Evolutionary conservation across 495 filamentous ascomycete species (phyloP).

Genomic region (Aspergillus coremiiformis): DNA sequence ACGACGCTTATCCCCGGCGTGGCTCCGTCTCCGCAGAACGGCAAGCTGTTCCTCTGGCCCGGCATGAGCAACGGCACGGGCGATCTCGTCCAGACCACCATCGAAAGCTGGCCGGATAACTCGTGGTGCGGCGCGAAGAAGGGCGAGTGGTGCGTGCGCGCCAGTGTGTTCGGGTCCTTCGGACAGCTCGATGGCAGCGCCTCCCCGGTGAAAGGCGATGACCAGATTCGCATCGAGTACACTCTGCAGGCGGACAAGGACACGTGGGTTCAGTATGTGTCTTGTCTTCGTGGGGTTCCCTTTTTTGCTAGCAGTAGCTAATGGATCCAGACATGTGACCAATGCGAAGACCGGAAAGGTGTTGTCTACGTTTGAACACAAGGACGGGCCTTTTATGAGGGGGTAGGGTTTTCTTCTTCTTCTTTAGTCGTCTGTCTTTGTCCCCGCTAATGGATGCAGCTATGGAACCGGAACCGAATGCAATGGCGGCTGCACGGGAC

Average conservation of each 20-base stretch:
- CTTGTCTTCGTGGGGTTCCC: neutral
- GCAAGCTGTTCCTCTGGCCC: conserved; percentile 36
- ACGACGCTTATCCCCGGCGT: conserved; percentile 35
- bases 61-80: conserved; percentile 41
- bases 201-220: conserved; percentile 21
- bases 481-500: conserved; percentile 26
- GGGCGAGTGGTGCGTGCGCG: conserved; percentile 36
- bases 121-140: conserved; percentile 28
- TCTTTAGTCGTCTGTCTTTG: no score
- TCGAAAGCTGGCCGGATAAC: conserved; percentile 29
- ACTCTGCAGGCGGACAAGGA: conserved; percentile 23
- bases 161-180: conserved; percentile 33
- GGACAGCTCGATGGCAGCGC: conserved; percentile 29
- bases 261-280: conserved; percentile 29
- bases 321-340: conserved; percentile 21
- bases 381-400: conserved; percentile 30
- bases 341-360: conserved; percentile 26
- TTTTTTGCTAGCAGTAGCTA: neutral
- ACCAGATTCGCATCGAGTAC: conserved; percentile 31
- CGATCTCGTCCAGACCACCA: conserved; percentile 34
- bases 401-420: conserved; percentile 18
- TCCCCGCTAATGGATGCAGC: no score
- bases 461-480: conserved; percentile 36
- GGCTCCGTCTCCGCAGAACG: conserved; percentile 30
- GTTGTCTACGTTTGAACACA: conserved; percentile 23